A percentile compares a stretch with the other conserved stretches of the same genome.
These are phyloP conservation scores for Cryphonectria nitschkei DNA, from an alignment of 2,329 filamentous ascomycete species.

Conservation along the genomic window DNA sequence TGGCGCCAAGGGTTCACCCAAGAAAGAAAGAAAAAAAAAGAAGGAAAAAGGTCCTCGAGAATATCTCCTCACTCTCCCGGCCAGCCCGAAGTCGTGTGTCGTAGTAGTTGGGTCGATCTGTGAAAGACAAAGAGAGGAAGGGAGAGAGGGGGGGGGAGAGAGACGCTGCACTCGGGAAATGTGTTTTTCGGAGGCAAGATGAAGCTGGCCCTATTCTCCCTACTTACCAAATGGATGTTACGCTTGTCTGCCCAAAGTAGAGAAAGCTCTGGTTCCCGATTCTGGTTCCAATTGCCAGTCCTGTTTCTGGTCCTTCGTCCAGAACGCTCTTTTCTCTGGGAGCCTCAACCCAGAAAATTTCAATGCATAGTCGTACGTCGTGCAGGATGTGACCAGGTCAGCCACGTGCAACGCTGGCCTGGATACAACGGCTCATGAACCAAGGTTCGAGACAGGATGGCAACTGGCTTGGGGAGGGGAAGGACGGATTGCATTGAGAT, in stretches of 20 bases:
- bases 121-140: not conserved
- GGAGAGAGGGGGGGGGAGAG: not conserved
- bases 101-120: not conserved
- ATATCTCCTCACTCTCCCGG: not conserved
- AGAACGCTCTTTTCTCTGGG: not conserved
- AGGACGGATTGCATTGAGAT: constrained; percentile 15
- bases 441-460: constrained; percentile 30
- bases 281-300: not conserved
- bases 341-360: not conserved
- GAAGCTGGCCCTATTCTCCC: not conserved
- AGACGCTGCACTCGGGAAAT: not conserved
- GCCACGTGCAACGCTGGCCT: constrained; percentile 1
- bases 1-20: not conserved
- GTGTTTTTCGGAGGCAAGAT: not conserved
- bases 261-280: not conserved
- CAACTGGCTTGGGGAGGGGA: not conserved
- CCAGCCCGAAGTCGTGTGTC: not conserved
- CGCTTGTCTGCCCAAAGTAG: not conserved
- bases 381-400: constrained; percentile 9
- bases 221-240: not conserved
- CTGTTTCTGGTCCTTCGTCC: not conserved
- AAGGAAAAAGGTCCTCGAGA: not conserved
- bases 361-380: not conserved
- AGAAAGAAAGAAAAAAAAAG: not conserved
- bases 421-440: constrained; percentile 29